phyloP scores from a whole-genome alignment of 2,329 filamentous ascomycete species.

The Capronia coronata region DNA sequence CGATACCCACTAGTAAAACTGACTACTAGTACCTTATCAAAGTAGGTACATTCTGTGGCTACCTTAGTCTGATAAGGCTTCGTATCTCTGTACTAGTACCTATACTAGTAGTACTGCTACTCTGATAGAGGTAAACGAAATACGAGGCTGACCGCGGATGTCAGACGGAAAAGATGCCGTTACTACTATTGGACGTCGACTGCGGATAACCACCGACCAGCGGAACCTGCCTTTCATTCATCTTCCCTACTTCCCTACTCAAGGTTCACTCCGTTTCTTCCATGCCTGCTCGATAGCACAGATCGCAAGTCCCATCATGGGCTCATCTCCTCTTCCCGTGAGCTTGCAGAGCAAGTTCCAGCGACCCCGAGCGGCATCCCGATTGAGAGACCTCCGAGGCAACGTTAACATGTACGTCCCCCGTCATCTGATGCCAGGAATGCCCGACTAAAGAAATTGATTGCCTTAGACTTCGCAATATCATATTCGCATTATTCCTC shows the following conservation, averaged over 20 bases:
- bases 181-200: no score
- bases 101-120: no score
- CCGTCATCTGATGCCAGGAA: neutral
- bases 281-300: slow-evolving; percentile 17
- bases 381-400: slow-evolving; percentile 33
- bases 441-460: neutral
- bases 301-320: slow-evolving; percentile 31
- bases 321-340: slow-evolving; percentile 38
- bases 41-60: no score
- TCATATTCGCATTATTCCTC: slow-evolving; percentile 83
- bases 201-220: neutral
- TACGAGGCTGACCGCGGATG: no score
- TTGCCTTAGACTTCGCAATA: slow-evolving; percentile 63
- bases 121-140: neutral
- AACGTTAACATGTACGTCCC: slow-evolving; percentile 42
- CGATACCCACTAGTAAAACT: no score
- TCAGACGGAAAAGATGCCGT: no score
- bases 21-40: no score
- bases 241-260: neutral
- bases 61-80: no score
- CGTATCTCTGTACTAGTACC: no score
- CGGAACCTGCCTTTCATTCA: neutral
- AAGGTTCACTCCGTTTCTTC: slow-evolving; percentile 1
- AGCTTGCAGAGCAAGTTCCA: slow-evolving; percentile 42
- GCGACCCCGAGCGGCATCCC: slow-evolving; percentile 32